Conservation (phyloP, 768 basidiomycete genomes). For the Rickenella mellea region DNA sequence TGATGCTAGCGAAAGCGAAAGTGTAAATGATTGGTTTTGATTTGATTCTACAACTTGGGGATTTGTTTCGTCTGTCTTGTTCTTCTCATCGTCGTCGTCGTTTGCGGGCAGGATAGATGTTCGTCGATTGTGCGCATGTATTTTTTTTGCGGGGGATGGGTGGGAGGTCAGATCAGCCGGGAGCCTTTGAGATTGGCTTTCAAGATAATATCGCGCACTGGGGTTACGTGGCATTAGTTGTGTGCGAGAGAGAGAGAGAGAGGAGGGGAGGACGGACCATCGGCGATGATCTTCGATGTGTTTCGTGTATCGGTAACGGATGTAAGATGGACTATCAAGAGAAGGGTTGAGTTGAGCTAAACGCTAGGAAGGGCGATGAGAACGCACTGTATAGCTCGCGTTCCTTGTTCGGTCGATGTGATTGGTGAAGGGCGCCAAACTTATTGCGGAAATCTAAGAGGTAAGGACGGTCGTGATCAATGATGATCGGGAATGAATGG, state of each 20-base stretch:
- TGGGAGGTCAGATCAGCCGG: background rate
- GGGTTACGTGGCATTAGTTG: background rate
- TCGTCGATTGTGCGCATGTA: too few species aligned
- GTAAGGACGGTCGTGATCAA: background rate
- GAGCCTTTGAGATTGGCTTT: slow-evolving; percentile 46
- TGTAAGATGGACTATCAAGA: slow-evolving; percentile 57
- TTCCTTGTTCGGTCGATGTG: slow-evolving; percentile 56
- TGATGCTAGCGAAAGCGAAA: too few species aligned
- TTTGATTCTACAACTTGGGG: too few species aligned
- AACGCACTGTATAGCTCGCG: slow-evolving; percentile 64
- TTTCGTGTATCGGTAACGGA: slow-evolving; percentile 73
- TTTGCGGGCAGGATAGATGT: too few species aligned
- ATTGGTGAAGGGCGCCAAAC: slow-evolving; percentile 61
- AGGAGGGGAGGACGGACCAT: slow-evolving; percentile 37
- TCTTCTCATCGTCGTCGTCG: too few species aligned
- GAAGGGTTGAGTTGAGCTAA: background rate
- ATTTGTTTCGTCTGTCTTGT: too few species aligned
- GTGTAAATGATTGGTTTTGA: too few species aligned
- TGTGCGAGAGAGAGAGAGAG: background rate
- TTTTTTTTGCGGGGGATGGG: background rate
- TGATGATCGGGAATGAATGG: background rate
- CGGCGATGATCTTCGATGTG: slow-evolving; percentile 65
- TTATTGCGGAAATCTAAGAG: slow-evolving; percentile 61
- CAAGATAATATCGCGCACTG: slow-evolving; percentile 66
- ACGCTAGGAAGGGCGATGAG: background rate